A percentile compares a stretch with the other conserved stretches of the same genome.
phyloP scores from a whole-genome alignment of 2,329 filamentous ascomycete genomes.

The Pezicula rhizophila region DNA sequence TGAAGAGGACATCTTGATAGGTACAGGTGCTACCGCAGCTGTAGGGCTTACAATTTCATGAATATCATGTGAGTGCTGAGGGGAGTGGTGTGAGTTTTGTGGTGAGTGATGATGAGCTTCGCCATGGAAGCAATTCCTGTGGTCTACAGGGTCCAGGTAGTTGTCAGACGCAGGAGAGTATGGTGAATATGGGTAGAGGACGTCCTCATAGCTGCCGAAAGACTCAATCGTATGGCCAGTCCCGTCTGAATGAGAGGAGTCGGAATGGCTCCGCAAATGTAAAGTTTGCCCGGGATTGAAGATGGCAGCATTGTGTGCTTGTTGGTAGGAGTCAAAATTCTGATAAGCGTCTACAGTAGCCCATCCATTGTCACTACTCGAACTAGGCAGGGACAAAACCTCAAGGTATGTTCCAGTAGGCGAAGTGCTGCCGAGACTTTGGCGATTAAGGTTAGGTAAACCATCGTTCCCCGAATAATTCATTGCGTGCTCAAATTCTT shows the following conservation, averaged over 20 bases:
- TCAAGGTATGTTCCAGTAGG: constrained; percentile 78
- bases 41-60: constrained; percentile 61
- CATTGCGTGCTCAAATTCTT: constrained; percentile 71
- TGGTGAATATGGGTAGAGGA: constrained; percentile 65
- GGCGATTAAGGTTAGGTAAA: constrained; percentile 37
- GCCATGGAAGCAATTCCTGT: constrained; percentile 57
- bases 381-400: constrained; percentile 73
- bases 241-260: constrained; percentile 73
- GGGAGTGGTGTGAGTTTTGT: constrained; percentile 13
- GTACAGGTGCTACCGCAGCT: constrained; percentile 60
- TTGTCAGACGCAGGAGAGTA: constrained; percentile 80
- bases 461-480: constrained; percentile 41
- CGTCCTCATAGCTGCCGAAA: constrained; percentile 77
- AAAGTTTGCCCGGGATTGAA: constrained; percentile 90
- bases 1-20: constrained; percentile 57
- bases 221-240: constrained; percentile 46
- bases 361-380: constrained; percentile 85
- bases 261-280: constrained; percentile 80
- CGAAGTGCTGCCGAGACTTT: constrained; percentile 55
- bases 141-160: constrained; percentile 52
- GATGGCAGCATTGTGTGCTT: constrained; percentile 56
- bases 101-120: constrained; percentile 43
- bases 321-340: constrained; percentile 61
- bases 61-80: constrained; percentile 34
- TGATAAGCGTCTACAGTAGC: constrained; percentile 70